These are phyloP conservation scores for Fusarium ambrosium DNA, from an alignment of 2,329 filamentous ascomycete species.

Conservation along the genomic window DNA sequence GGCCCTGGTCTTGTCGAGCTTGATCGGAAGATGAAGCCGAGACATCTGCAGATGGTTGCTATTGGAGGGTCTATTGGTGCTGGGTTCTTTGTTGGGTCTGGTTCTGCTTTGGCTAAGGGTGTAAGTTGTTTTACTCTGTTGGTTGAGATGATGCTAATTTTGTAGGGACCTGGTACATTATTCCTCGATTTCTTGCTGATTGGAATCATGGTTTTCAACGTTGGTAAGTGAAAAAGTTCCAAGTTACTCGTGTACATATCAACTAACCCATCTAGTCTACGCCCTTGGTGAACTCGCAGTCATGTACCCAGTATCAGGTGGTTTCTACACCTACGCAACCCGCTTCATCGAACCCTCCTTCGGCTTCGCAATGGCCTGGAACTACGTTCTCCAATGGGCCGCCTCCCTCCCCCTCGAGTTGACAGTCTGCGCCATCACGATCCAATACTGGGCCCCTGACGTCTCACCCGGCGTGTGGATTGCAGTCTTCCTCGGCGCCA, in stretches of 20 bases:
- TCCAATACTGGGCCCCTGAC: slow-evolving; percentile 57
- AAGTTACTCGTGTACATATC: no score
- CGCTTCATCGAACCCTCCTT: slow-evolving; percentile 67
- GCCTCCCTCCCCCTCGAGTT: slow-evolving; percentile 60
- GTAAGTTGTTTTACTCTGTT: slow-evolving; percentile 11
- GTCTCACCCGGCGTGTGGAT: slow-evolving; percentile 58
- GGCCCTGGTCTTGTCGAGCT: slow-evolving; percentile 50
- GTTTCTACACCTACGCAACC: slow-evolving; percentile 61
- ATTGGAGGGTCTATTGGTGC: slow-evolving; percentile 73
- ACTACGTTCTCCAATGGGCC: slow-evolving; percentile 60
- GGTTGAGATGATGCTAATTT: no score
- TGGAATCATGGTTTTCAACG: slow-evolving; percentile 73
- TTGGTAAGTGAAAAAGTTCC: slow-evolving; percentile 38
- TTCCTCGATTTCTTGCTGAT: slow-evolving; percentile 67
- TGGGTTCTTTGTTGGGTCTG: slow-evolving; percentile 73
- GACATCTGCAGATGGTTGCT: slow-evolving; percentile 74
- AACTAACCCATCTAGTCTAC: slow-evolving; percentile 55
- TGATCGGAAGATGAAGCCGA: slow-evolving; percentile 64
- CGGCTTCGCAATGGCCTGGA: slow-evolving; percentile 67
- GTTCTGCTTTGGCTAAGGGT: slow-evolving; percentile 64
- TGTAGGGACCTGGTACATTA: slow-evolving; percentile 57
- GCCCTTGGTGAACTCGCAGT: slow-evolving; percentile 73
- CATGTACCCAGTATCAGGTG: slow-evolving; percentile 72
- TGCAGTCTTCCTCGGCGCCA: slow-evolving; percentile 61
- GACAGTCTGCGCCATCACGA: slow-evolving; percentile 58